These are phyloP conservation scores for Globisporangium nodosum DNA, from an alignment of 352 stramenopile species.

Conservation along the genomic window DNA sequence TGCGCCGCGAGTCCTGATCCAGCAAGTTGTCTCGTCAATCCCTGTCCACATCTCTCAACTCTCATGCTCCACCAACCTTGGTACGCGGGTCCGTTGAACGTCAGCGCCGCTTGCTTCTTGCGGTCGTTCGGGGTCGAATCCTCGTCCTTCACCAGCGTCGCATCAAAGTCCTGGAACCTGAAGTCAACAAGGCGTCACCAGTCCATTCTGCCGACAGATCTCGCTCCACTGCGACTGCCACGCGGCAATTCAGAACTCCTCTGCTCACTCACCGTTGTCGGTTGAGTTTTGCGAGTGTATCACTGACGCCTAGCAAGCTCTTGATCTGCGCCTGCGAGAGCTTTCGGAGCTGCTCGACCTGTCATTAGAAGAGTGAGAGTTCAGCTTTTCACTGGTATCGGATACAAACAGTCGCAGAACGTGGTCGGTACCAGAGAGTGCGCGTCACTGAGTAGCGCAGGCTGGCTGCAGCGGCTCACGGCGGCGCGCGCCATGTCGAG, in stretches of 20 bases:
- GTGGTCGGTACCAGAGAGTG: constrained; percentile 31
- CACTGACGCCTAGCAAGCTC: constrained; percentile 73
- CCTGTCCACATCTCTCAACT: neutral
- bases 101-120: constrained; percentile 65
- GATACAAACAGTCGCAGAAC: neutral
- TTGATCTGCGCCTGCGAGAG: constrained; percentile 74
- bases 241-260: neutral
- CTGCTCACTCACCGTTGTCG: constrained; percentile 44
- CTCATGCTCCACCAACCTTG: constrained; percentile 20
- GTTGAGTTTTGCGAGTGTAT: constrained; percentile 83
- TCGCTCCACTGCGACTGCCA: neutral
- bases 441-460: constrained; percentile 51
- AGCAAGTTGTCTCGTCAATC: neutral
- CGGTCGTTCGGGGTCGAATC: constrained; percentile 18
- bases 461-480: constrained; percentile 30
- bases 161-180: constrained; percentile 62
- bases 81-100: constrained; percentile 85
- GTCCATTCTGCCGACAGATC: neutral
- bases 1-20: constrained; percentile 44
- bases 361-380: neutral
- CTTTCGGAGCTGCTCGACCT: constrained; percentile 51
- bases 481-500: constrained; percentile 52
- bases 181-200: neutral
- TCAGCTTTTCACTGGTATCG: neutral
- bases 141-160: constrained; percentile 16